phyloP scores from a whole-genome alignment of 1,284 basidiomycete species.

The Neonothopanus nambi region DNA sequence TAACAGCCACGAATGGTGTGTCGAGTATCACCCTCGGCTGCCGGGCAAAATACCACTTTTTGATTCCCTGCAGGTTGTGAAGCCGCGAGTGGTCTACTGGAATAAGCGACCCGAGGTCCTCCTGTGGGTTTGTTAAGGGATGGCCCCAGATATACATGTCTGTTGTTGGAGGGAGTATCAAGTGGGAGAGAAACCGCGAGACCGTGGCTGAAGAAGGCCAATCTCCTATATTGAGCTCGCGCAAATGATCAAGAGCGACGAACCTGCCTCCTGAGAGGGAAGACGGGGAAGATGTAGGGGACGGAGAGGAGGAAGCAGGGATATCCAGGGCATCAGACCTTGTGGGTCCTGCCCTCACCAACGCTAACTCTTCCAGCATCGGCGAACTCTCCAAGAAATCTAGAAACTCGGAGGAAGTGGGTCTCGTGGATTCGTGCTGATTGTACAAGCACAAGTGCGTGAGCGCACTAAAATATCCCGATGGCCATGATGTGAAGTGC shows the following conservation, averaged over 20 bases:
- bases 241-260: conserved; percentile 11
- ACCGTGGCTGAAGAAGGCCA: conserved; percentile 13
- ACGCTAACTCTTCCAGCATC: conserved; percentile 16
- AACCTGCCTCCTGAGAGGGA: neutral
- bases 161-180: conserved; percentile 10
- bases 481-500: conserved; percentile 20
- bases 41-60: conserved; percentile 14
- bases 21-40: conserved; percentile 11
- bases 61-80: conserved; percentile 11
- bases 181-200: conserved; percentile 14
- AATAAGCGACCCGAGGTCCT: conserved; percentile 10
- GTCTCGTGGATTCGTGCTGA: conserved; percentile 13
- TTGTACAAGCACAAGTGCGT: conserved; percentile 19
- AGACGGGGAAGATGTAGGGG: no score
- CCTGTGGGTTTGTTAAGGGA: conserved; percentile 2
- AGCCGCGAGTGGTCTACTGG: conserved; percentile 10
- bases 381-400: conserved; percentile 19
- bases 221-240: conserved; percentile 17
- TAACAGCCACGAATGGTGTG: conserved; percentile 13
- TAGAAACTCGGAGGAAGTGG: conserved; percentile 17
- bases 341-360: conserved; percentile 19
- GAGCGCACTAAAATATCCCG: conserved; percentile 15
- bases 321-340: neutral
- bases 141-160: conserved; percentile 20
- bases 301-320: neutral